Evolutionary conservation across 2,329 filamentous ascomycete genomes (phyloP).

Genomic region (Sodiomyces alkalinus): DNA sequence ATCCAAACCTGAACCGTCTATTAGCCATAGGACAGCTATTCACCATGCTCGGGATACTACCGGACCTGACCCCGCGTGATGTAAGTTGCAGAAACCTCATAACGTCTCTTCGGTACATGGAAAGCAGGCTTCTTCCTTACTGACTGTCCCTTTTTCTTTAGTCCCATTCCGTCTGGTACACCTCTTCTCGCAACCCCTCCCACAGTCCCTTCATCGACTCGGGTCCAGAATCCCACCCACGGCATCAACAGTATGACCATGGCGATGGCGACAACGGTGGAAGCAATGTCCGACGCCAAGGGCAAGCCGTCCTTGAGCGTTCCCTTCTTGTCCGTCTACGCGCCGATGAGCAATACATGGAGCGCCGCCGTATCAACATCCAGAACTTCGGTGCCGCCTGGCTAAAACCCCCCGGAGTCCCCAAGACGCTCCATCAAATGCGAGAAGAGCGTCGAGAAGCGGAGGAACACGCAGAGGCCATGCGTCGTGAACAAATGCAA

Average conservation of each 20-base stretch:
- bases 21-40: no score
- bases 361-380: conserved; percentile 65
- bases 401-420: conserved; percentile 77
- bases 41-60: conserved; percentile 47
- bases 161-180: conserved; percentile 64
- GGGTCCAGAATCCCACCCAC: conserved; percentile 14
- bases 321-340: conserved; percentile 54
- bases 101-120: no score
- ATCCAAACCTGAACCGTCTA: no score
- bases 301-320: conserved; percentile 34
- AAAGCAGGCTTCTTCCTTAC: no score
- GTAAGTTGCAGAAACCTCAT: no score
- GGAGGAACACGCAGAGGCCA: conserved; percentile 66
- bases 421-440: conserved; percentile 81
- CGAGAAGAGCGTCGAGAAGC: conserved; percentile 81
- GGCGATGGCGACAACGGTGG: no score
- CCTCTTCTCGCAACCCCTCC: conserved; percentile 40
- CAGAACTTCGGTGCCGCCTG: conserved; percentile 77
- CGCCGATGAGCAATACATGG: conserved; percentile 62
- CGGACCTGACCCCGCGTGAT: conserved; percentile 54
- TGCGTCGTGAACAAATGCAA: conserved; percentile 54
- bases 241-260: conserved; percentile 10
- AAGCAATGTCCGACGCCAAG: conserved; percentile 20
- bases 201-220: no score
- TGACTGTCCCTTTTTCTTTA: conserved; percentile 18